Evolutionary conservation across 2,329 filamentous ascomycete species (phyloP), one percentile per base, ranked within the genome.

Genomic region (Alternaria rosae): DNA sequence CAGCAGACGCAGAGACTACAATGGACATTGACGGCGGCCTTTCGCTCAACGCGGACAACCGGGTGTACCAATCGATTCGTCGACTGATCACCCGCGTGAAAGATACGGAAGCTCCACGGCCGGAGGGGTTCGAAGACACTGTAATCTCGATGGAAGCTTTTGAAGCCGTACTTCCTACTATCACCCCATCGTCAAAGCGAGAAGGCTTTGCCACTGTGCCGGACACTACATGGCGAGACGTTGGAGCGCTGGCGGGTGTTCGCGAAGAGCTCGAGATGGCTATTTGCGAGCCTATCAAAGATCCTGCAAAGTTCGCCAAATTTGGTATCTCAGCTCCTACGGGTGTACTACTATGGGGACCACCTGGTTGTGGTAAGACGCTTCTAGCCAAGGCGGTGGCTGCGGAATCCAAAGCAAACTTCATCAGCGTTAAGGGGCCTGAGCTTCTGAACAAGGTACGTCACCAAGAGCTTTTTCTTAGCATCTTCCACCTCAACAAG

Each of bases 171-270:
- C 85, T 97, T 4, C 88, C 91, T 10, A 87, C 87, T 60, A 87
- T 97, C 64, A 87, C 92, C 76, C 88, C 93, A 25, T 94, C 92
- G 1, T 91, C 91, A 6, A 94, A 94, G 78, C 89, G 93, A 52
- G 94, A 99, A 81, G 95, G 95, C 48, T 99, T 99, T 79, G 93
- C 93, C 12, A 95, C 93, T 1, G 93, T 98, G 45, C 95, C 95
- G 8, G 90, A 94, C 76, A 94, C 95, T 6, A 97, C 93, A 1
- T 99, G 95, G 93, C 85, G 89, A 47, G 91, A 98, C 73, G 93
- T 99, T 54, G 95, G 95, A 61, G 94, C 94, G 7, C 86, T 99
- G 13, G 82, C 87, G 45, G 84, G 85, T n/a, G 89, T 97, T 5
- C 92, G 94, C 38, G 87, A 92, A 60, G 90, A 95, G 76, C 89